Conservation (phyloP, 768 basidiomycete genomes). For the Russula foetens region DNA sequence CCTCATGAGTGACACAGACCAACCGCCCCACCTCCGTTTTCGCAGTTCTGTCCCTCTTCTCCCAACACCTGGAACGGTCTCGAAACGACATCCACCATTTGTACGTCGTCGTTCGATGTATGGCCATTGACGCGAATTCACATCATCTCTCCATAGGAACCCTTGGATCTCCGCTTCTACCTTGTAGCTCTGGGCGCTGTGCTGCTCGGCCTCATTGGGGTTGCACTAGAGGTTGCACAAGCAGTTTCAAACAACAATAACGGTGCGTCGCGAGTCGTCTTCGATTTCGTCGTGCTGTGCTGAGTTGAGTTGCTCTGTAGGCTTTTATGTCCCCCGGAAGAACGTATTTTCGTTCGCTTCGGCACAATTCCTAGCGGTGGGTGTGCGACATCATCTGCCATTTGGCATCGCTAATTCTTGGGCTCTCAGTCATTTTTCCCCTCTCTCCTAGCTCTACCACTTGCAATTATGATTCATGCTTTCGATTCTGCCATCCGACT, state of each 20-base stretch:
- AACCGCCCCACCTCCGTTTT: neutral
- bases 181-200: neutral
- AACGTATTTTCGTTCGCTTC: slow-evolving; percentile 46
- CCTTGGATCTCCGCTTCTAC: neutral
- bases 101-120: neutral
- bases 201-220: neutral
- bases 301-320: slow-evolving; percentile 25
- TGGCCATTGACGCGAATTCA: no score
- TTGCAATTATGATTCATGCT: slow-evolving; percentile 41
- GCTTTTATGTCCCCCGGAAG: slow-evolving; percentile 42
- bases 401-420: neutral
- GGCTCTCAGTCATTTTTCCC: slow-evolving; percentile 49
- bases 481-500: slow-evolving; percentile 47
- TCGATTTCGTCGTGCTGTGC: neutral
- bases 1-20: neutral
- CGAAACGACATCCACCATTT: slow-evolving; percentile 8
- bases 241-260: neutral
- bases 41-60: slow-evolving; percentile 4
- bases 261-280: neutral
- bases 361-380: slow-evolving; percentile 36
- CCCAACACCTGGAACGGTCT: slow-evolving; percentile 5
- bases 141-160: slow-evolving; percentile 4
- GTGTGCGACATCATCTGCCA: slow-evolving; percentile 20
- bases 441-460: slow-evolving; percentile 41
- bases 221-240: slow-evolving; percentile 10